A percentile compares a stretch with the other conserved stretches of the same genome.
Evolutionary conservation across 2,329 filamentous ascomycete genomes (phyloP).

Genomic region (Alternaria longipes): DNA sequence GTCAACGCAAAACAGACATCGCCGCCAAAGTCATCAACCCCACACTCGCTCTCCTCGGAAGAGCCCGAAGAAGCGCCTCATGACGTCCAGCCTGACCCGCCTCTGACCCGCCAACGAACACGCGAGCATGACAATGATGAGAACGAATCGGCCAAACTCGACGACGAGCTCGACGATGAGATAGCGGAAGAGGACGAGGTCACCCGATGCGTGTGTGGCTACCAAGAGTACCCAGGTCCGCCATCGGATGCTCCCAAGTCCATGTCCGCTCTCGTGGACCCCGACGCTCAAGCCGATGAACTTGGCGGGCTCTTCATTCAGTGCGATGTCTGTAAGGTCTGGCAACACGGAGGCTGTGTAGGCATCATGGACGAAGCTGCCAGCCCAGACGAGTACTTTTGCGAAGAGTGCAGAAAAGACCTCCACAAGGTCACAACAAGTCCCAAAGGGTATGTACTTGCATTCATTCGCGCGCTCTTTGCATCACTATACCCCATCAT

Average conservation of each 20-base stretch:
- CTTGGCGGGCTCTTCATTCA: slow-evolving; percentile 96
- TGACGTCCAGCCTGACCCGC: slow-evolving; percentile 66
- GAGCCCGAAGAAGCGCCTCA: slow-evolving; percentile 67
- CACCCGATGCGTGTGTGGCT: slow-evolving; percentile 93
- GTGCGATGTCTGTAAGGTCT: slow-evolving; percentile 97
- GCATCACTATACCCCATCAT: slow-evolving; percentile 3
- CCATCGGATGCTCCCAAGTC: slow-evolving; percentile 66
- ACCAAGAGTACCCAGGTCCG: slow-evolving; percentile 91
- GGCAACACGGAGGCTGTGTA: slow-evolving; percentile 98
- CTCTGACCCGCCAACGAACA: slow-evolving; percentile 79
- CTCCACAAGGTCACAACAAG: slow-evolving; percentile 85
- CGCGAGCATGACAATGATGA: slow-evolving; percentile 76
- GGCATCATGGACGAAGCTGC: slow-evolving; percentile 94
- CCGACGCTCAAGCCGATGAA: slow-evolving; percentile 68
- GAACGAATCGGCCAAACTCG: slow-evolving; percentile 54
- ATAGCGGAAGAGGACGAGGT: slow-evolving; percentile 79
- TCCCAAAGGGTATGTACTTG: slow-evolving; percentile 78
- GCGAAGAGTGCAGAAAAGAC: slow-evolving; percentile 91
- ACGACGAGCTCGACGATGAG: slow-evolving; percentile 70
- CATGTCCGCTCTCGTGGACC: slow-evolving; percentile 66
- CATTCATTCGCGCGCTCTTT: slow-evolving; percentile 20
- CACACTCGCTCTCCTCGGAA: slow-evolving; percentile 75
- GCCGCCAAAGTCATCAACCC: slow-evolving; percentile 77
- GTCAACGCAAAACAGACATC: slow-evolving; percentile 77
- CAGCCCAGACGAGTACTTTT: slow-evolving; percentile 97